A percentile compares a stretch with the other conserved stretches of the same genome.
These are phyloP conservation scores for Phytophthora megakarya DNA, from an alignment of 352 stramenopile species.

Conservation along the genomic window DNA sequence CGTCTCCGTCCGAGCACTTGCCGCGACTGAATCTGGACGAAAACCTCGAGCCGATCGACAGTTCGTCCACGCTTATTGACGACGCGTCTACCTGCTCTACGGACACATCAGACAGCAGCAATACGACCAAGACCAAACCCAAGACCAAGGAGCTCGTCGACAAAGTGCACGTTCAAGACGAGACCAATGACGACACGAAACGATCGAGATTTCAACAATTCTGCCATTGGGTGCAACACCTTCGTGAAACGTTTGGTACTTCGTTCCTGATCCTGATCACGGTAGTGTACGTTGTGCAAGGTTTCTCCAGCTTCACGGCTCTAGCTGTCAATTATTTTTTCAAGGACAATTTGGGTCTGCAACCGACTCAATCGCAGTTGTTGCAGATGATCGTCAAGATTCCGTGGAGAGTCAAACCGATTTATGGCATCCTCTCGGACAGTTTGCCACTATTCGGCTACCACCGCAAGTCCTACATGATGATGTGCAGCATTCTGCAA, in stretches of 20 bases:
- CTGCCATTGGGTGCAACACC: slow-evolving; percentile 49
- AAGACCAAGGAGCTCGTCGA: slow-evolving; percentile 7
- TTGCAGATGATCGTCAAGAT: slow-evolving; percentile 93
- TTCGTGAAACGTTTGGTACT: slow-evolving; percentile 71
- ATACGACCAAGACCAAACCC: slow-evolving; percentile 13
- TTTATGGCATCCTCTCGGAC: slow-evolving; percentile 97
- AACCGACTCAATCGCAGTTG: slow-evolving; percentile 91
- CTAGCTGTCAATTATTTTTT: slow-evolving; percentile 96
- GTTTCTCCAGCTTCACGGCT: slow-evolving; percentile 91
- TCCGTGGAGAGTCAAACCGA: slow-evolving; percentile 95
- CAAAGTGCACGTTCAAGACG: slow-evolving; percentile 3
- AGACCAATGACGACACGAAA: background rate
- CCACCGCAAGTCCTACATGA: slow-evolving; percentile 94
- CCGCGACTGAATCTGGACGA: slow-evolving; percentile 27
- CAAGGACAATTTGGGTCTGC: slow-evolving; percentile 95
- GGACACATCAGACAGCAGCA: slow-evolving; percentile 1
- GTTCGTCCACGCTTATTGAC: background rate
- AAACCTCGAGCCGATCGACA: slow-evolving; percentile 13
- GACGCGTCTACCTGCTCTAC: slow-evolving; percentile 10
- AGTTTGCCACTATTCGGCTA: slow-evolving; percentile 94
- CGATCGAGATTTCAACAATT: slow-evolving; percentile 46
- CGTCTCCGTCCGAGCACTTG: slow-evolving; percentile 22
- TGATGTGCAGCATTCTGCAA: slow-evolving; percentile 85
- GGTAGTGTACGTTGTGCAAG: slow-evolving; percentile 94
- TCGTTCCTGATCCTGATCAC: slow-evolving; percentile 70